phyloP scores from a whole-genome alignment of 164 flowering plant genomes.

The Malania oleifera region DNA sequence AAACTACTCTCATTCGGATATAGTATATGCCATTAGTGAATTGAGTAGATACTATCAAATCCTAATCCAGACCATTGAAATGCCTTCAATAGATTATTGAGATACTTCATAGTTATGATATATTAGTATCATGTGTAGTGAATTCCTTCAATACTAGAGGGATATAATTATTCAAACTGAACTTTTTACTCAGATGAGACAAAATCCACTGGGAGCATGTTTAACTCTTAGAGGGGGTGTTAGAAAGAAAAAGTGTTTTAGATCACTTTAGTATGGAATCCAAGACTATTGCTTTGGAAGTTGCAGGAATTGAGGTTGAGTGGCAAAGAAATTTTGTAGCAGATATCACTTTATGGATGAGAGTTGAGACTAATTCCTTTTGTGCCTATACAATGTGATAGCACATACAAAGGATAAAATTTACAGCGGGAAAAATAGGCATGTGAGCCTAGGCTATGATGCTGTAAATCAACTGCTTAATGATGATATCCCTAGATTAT shows the following conservation, averaged over 20 bases:
- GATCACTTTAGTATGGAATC: not conserved
- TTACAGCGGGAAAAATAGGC: not conserved
- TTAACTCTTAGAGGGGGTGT: not conserved
- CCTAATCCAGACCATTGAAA: not conserved
- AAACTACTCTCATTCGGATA: not conserved
- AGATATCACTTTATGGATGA: not conserved
- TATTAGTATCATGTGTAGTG: not conserved
- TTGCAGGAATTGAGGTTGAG: not conserved
- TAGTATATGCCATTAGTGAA: not conserved
- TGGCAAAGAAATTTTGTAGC: not conserved
- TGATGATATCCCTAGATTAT: not conserved
- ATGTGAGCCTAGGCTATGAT: not conserved
- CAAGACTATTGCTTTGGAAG: not conserved
- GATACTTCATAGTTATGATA: not conserved
- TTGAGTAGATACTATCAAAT: not conserved
- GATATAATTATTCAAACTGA: not conserved
- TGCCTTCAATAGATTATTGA: not conserved
- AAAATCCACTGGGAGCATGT: not conserved
- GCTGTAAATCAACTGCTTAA: not conserved
- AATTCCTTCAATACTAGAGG: not conserved
- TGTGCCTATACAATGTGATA: not conserved
- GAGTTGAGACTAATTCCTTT: not conserved
- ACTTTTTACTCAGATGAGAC: not conserved
- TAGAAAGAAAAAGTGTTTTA: not conserved
- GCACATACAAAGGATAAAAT: not conserved